Evolutionary conservation across 2,329 filamentous ascomycete genomes (phyloP).

Genomic region (Geosmithia flava): DNA sequence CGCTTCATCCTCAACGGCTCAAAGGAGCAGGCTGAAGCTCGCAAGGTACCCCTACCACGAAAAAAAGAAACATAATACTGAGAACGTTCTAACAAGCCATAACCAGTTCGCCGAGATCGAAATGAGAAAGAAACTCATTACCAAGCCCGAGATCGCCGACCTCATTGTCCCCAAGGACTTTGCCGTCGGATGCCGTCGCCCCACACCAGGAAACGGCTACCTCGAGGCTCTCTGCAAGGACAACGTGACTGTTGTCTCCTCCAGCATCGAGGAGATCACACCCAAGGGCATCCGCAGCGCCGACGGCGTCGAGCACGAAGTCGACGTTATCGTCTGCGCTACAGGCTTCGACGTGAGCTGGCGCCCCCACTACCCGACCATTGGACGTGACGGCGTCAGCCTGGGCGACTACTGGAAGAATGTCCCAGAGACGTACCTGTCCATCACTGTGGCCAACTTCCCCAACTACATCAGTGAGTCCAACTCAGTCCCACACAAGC

Average conservation of each 20-base stretch:
- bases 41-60: background rate
- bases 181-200: slow-evolving; percentile 30
- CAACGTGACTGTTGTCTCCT: slow-evolving; percentile 8
- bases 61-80: background rate
- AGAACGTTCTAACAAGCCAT: background rate
- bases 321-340: slow-evolving; percentile 42
- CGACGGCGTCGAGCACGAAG: slow-evolving; percentile 23
- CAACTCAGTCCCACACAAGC: too few species aligned
- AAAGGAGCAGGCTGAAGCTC: background rate
- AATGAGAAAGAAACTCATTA: background rate
- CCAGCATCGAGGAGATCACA: slow-evolving; percentile 12
- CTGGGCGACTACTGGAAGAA: slow-evolving; percentile 31
- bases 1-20: background rate
- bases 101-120: slow-evolving; percentile 5
- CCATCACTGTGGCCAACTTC: slow-evolving; percentile 32
- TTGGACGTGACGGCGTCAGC: slow-evolving; percentile 30
- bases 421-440: slow-evolving; percentile 36
- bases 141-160: slow-evolving; percentile 26
- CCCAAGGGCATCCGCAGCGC: slow-evolving; percentile 13
- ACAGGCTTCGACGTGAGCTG: slow-evolving; percentile 41
- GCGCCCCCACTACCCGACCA: slow-evolving; percentile 32
- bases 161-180: slow-evolving; percentile 25
- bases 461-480: slow-evolving; percentile 22
- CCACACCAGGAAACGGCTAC: slow-evolving; percentile 29
- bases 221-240: slow-evolving; percentile 10